These are phyloP conservation scores for Quercus suber DNA, from an alignment of 306 rosid genomes.

Conservation along the genomic window DNA sequence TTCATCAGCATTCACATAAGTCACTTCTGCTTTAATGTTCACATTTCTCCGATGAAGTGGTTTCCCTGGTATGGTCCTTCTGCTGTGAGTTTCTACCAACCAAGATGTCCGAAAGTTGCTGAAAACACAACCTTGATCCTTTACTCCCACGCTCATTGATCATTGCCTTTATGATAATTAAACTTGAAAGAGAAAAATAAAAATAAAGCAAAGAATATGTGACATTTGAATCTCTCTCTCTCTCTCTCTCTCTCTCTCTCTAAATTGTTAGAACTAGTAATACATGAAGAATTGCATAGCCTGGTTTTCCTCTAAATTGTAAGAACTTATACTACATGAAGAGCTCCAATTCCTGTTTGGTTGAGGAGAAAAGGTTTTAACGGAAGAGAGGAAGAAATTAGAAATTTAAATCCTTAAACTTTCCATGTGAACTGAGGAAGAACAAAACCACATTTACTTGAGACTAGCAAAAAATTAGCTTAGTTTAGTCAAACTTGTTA, in stretches of 20 bases:
- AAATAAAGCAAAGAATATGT: neutral
- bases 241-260: neutral
- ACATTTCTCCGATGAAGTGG: constrained; percentile 33
- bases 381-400: neutral
- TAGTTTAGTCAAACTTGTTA: too few species aligned
- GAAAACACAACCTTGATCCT: constrained; percentile 48
- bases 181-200: neutral
- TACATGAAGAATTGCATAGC: neutral
- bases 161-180: neutral
- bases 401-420: neutral
- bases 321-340: too few species aligned
- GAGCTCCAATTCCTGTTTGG: neutral
- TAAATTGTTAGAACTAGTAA: neutral
- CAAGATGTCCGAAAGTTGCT: constrained; percentile 63
- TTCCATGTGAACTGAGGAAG: too few species aligned
- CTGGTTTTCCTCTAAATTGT: too few species aligned
- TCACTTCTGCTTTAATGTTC: constrained; percentile 65
- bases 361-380: neutral
- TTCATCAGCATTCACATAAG: constrained; percentile 67
- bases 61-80: constrained; percentile 49
- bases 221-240: neutral
- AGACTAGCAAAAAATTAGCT: too few species aligned
- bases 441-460: too few species aligned
- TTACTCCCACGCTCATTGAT: constrained; percentile 22
- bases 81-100: constrained; percentile 54